These are phyloP conservation scores for Yamagishiella unicocca DNA, from an alignment of 139 green algal species.

Conservation along the genomic window DNA sequence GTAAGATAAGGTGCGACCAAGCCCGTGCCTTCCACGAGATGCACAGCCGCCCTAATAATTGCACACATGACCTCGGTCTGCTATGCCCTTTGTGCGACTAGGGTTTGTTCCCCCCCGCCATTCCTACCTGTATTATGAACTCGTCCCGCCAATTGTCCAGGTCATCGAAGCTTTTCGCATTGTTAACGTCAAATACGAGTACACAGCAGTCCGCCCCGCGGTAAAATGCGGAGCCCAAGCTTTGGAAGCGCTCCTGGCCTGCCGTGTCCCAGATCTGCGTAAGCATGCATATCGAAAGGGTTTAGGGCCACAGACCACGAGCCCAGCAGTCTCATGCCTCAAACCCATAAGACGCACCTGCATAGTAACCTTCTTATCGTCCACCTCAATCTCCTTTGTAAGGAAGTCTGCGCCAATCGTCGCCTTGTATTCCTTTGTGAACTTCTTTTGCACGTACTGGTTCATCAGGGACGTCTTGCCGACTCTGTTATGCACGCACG, in stretches of 20 bases:
- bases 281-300: no score
- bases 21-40: no score
- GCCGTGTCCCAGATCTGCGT: constrained; percentile 99
- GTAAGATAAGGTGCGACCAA: no score
- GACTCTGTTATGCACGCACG: constrained; percentile 89
- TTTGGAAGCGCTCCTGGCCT: constrained; percentile 98
- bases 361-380: constrained; percentile 98
- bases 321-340: no score
- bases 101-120: no score
- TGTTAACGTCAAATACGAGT: constrained; percentile 98
- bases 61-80: no score
- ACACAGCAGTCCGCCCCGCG: constrained; percentile 98
- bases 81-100: no score
- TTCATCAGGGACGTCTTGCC: constrained; percentile 99
- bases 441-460: constrained; percentile 99
- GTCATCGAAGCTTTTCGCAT: constrained; percentile 96
- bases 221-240: constrained; percentile 98
- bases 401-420: constrained; percentile 99
- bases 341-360: constrained; percentile 80
- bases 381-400: constrained; percentile 98
- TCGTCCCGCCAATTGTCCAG: constrained; percentile 99
- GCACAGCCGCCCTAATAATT: no score
- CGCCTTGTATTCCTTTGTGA: constrained; percentile 98
- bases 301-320: no score
- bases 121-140: constrained; percentile 94